phyloP scores from a whole-genome alignment of 441 rosid species.

The Erodium trifolium region DNA sequence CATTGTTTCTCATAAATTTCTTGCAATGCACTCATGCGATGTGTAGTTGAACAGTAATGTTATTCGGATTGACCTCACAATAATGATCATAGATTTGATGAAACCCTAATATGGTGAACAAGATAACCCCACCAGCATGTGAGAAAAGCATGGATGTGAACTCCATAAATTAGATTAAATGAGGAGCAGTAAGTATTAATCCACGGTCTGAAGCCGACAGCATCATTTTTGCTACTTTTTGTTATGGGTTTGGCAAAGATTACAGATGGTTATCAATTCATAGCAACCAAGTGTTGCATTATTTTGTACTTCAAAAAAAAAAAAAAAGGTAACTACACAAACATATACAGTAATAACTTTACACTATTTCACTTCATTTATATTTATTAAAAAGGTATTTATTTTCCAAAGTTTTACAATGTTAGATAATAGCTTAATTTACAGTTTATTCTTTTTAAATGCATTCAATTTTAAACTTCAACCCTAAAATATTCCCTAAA shows the following conservation, averaged over 20 bases:
- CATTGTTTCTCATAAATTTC: background rate
- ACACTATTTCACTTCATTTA: too few relatives aligned
- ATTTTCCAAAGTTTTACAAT: too few relatives aligned
- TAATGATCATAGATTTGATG: background rate
- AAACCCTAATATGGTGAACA: background rate
- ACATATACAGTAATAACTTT: too few relatives aligned
- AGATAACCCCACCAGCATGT: background rate
- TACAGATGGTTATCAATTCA: constrained; percentile 24
- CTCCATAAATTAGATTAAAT: too few relatives aligned
- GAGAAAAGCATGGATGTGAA: background rate
- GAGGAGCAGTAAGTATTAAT: background rate
- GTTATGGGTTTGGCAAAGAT: constrained; percentile 25
- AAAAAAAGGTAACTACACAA: too few relatives aligned
- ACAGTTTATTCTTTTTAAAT: too few relatives aligned
- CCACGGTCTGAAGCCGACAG: constrained; percentile 23
- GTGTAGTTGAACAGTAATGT: too few relatives aligned
- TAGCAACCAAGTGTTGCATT: constrained; percentile 31
- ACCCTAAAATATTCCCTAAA: too few relatives aligned
- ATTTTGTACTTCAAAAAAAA: constrained; percentile 10
- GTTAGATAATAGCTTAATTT: too few relatives aligned
- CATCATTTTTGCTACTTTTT: constrained; percentile 27
- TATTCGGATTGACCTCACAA: background rate
- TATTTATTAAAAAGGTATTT: too few relatives aligned
- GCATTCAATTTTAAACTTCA: too few relatives aligned
- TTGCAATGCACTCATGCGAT: background rate